Percentiles rank a stretch among this genome's conserved stretches.
These are phyloP conservation scores for Corinectria fuckeliana DNA, from an alignment of 2,329 filamentous ascomycete genomes.

Conservation along the genomic window DNA sequence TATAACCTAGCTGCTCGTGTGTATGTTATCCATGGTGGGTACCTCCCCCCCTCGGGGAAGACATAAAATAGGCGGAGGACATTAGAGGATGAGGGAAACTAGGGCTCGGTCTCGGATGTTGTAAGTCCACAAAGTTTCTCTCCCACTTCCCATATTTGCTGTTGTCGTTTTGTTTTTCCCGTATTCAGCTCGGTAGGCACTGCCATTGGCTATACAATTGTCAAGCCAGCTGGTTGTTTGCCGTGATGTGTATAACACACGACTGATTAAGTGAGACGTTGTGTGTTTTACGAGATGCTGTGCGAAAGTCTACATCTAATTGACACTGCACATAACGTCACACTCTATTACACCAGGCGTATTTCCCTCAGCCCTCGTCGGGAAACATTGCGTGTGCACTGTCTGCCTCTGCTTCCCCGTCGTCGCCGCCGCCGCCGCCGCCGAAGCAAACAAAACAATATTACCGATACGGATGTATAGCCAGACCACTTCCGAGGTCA, in stretches of 20 bases:
- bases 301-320: not conserved
- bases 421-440: too few relatives aligned
- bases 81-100: not conserved
- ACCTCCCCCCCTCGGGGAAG: too few relatives aligned
- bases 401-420: not conserved
- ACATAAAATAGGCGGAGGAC: too few relatives aligned
- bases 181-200: not conserved
- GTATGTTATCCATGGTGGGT: not conserved
- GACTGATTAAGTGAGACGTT: not conserved
- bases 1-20: not conserved
- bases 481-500: not conserved
- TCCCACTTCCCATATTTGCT: not conserved
- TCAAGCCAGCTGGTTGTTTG: not conserved
- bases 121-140: not conserved
- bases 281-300: not conserved
- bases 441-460: not conserved
- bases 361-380: not conserved
- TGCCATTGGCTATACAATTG: not conserved
- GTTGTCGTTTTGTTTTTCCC: not conserved
- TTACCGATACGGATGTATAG: not conserved
- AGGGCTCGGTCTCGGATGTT: constrained; percentile 7
- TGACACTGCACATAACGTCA: not conserved
- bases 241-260: not conserved
- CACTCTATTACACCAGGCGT: not conserved
- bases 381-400: constrained; percentile 1